Conservation (phyloP, 1,284 basidiomycete species). For the Cutaneotrichosporon dermatis region DNA sequence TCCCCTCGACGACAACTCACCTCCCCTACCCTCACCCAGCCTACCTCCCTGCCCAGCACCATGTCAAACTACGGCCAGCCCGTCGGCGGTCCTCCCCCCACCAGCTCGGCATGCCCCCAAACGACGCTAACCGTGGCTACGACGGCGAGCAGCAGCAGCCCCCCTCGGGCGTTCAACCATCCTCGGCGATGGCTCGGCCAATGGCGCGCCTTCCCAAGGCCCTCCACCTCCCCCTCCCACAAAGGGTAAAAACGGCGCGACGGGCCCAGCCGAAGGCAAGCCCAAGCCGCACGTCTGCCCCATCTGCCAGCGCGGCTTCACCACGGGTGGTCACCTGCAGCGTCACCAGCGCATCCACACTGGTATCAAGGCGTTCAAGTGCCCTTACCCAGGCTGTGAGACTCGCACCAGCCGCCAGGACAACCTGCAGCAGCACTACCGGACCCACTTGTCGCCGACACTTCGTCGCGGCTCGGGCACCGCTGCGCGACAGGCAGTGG, state of each 20-base stretch:
- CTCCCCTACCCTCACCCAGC: neutral
- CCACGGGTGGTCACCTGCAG: slow-evolving; percentile 46
- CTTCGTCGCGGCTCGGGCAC: slow-evolving; percentile 44
- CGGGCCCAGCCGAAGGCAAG: slow-evolving; percentile 45
- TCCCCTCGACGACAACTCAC: neutral
- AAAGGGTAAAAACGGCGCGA: slow-evolving; percentile 45
- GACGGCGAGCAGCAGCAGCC: slow-evolving; percentile 11
- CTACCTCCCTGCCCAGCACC: neutral
- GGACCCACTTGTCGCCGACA: slow-evolving; percentile 45
- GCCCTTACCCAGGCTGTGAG: slow-evolving; percentile 47
- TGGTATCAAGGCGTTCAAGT: slow-evolving; percentile 48
- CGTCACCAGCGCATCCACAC: slow-evolving; percentile 47
- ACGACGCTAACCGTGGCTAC: slow-evolving; percentile 9
- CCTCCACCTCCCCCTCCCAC: slow-evolving; percentile 16
- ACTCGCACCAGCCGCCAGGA: slow-evolving; percentile 46
- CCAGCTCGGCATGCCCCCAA: slow-evolving; percentile 1
- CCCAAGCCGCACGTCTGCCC: slow-evolving; percentile 45
- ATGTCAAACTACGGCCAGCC: slow-evolving; percentile 3
- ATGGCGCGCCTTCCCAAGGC: slow-evolving; percentile 1
- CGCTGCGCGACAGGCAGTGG: slow-evolving; percentile 42
- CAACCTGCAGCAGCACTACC: slow-evolving; percentile 48
- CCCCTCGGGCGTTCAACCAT: neutral
- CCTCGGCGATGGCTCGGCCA: neutral
- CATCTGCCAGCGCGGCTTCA: slow-evolving; percentile 42
- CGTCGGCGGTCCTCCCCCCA: neutral